A percentile compares a stretch with the other conserved stretches of the same genome.
Evolutionary conservation across 1,284 basidiomycete genomes (phyloP).

Genomic region (Macrocystidia cucumis): DNA sequence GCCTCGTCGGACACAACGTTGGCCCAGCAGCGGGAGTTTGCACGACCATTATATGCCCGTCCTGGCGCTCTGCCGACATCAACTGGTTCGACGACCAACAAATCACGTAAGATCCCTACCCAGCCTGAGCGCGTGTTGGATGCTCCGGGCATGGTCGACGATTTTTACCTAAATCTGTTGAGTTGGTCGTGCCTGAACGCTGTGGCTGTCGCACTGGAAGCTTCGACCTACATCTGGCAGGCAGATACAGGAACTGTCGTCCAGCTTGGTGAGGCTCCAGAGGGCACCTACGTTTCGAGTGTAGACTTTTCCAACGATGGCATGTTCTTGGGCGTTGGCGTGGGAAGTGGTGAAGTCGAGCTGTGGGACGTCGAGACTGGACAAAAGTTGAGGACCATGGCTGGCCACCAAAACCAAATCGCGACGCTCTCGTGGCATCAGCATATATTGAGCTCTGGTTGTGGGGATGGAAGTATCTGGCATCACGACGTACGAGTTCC

Average conservation of each 20-base stretch:
- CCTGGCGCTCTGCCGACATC: conserved; percentile 55
- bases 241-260: conserved; percentile 84
- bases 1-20: conserved; percentile 62
- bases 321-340: conserved; percentile 80
- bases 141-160: conserved; percentile 91
- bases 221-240: conserved; percentile 87
- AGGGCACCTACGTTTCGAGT: conserved; percentile 68
- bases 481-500: conserved; percentile 90
- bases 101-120: conserved; percentile 74
- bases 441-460: conserved; percentile 83
- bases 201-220: conserved; percentile 83
- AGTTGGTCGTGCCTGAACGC: conserved; percentile 86
- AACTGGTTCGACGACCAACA: conserved; percentile 53
- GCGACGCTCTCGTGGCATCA: conserved; percentile 82
- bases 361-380: conserved; percentile 90
- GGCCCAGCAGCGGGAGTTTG: conserved; percentile 65
- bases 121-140: conserved; percentile 89
- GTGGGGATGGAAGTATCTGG: conserved; percentile 88
- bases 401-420: conserved; percentile 75
- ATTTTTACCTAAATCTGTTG: conserved; percentile 95
- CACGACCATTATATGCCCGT: conserved; percentile 63
- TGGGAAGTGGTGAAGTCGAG: conserved; percentile 84
- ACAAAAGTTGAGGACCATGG: conserved; percentile 84
- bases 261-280: conserved; percentile 70
- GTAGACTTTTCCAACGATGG: conserved; percentile 89